phyloP scores from a whole-genome alignment of 768 basidiomycete species.

The Coprinopsis marcescibilis region DNA sequence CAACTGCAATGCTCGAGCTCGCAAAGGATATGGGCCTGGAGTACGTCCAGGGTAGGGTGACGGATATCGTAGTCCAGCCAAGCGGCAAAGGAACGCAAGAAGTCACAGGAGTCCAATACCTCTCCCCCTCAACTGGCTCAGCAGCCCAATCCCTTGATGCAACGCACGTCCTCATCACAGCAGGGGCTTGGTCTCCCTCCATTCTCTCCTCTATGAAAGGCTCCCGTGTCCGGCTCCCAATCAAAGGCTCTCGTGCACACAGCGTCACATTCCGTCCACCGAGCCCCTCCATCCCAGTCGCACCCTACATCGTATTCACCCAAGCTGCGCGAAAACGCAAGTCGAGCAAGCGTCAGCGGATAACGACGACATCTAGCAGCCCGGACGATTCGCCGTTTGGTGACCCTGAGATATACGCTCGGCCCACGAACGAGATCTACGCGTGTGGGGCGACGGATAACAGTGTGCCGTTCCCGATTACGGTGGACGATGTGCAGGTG shows the following conservation, averaged over 20 bases:
- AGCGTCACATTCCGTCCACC: constrained; percentile 60
- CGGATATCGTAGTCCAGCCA: constrained; percentile 31
- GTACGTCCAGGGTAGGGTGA: constrained; percentile 42
- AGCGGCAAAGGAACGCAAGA: too few relatives aligned
- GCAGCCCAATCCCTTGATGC: constrained; percentile 39
- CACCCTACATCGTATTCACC: constrained; percentile 84
- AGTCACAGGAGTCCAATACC: constrained; percentile 48
- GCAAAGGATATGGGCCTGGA: constrained; percentile 49
- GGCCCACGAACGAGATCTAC: constrained; percentile 64
- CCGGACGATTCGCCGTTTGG: constrained; percentile 11
- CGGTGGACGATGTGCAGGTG: constrained; percentile 67
- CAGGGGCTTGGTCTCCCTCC: constrained; percentile 81
- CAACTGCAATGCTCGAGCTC: constrained; percentile 62
- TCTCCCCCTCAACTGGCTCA: constrained; percentile 19
- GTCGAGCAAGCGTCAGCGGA: too few relatives aligned
- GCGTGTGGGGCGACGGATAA: constrained; percentile 80
- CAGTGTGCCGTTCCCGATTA: constrained; percentile 51
- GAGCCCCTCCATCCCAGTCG: constrained; percentile 39
- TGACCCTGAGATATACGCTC: constrained; percentile 68
- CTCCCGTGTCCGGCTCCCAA: constrained; percentile 50
- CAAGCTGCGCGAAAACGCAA: too few relatives aligned
- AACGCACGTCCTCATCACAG: constrained; percentile 68
- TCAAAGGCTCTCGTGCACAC: constrained; percentile 64
- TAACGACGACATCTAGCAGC: constrained; percentile 27
- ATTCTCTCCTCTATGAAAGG: too few relatives aligned